These are phyloP conservation scores for Boletus vermiculosoides DNA, from an alignment of 768 basidiomycete genomes.

Conservation along the genomic window DNA sequence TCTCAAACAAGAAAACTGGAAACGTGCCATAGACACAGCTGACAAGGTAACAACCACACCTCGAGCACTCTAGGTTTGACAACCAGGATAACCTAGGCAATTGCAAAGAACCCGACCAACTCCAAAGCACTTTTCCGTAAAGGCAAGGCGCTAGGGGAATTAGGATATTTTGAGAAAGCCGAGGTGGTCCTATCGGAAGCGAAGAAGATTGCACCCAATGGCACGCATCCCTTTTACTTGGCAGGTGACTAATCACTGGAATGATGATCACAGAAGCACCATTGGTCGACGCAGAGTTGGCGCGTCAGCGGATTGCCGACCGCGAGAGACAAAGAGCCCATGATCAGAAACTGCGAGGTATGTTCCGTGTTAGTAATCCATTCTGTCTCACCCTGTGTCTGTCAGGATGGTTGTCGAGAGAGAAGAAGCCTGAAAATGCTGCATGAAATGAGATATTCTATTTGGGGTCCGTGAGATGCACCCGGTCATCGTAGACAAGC, in stretches of 20 bases:
- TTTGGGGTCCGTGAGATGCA: neutral
- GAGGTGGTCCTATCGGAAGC: conserved; percentile 63
- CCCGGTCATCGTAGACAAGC: neutral
- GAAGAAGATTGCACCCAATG: conserved; percentile 59
- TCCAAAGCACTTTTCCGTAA: conserved; percentile 81
- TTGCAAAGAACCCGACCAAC: conserved; percentile 72
- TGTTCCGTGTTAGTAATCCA: neutral
- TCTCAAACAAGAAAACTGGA: conserved; percentile 77
- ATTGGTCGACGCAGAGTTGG: conserved; percentile 62
- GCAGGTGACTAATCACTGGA: neutral
- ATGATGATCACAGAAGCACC: conserved; percentile 46
- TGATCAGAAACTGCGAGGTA: conserved; percentile 76
- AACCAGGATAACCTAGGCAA: conserved; percentile 45
- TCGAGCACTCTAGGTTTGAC: neutral
- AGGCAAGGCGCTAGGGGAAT: conserved; percentile 74
- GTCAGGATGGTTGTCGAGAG: conserved; percentile 35
- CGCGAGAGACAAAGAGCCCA: conserved; percentile 63
- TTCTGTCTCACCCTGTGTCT: conserved; percentile 3
- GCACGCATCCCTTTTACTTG: conserved; percentile 32
- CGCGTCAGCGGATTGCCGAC: conserved; percentile 58
- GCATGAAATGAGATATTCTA: conserved; percentile 1
- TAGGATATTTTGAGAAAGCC: conserved; percentile 74
- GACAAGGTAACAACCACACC: conserved; percentile 52
- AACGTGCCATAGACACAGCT: conserved; percentile 75
- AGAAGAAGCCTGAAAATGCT: conserved; percentile 24